phyloP scores from a whole-genome alignment of 176 grass and related monocot species.

The Echinochloa phyllopogon region DNA sequence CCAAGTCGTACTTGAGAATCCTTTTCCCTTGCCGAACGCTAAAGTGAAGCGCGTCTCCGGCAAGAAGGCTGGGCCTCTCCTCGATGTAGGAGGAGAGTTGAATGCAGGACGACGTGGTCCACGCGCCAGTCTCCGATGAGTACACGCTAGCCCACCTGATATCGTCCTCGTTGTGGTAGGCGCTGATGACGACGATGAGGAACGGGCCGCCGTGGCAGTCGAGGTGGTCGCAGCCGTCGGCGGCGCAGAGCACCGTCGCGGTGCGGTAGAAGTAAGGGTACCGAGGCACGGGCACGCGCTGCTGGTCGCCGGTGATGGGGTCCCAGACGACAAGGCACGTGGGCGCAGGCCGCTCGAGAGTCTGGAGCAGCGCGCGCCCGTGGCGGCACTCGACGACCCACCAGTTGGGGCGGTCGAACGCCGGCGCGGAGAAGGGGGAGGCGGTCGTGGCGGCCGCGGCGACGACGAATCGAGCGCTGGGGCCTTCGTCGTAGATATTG shows the following conservation, averaged over 20 bases:
- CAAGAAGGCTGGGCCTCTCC: constrained; percentile 14
- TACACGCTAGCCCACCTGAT: not conserved
- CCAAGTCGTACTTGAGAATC: constrained; percentile 4
- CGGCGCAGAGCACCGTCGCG: constrained; percentile 19
- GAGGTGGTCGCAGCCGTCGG: constrained; percentile 10
- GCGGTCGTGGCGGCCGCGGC: not conserved
- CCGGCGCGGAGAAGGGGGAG: constrained; percentile 7
- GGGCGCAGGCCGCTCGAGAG: not conserved
- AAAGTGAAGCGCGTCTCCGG: not conserved
- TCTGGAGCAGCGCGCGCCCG: not conserved
- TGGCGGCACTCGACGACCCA: constrained; percentile 25
- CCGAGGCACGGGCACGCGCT: not conserved
- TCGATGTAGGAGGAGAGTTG: not conserved
- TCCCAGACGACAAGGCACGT: not conserved
- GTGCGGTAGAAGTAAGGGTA: not conserved
- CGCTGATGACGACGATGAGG: not conserved
- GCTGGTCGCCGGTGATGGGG: constrained; percentile 17
- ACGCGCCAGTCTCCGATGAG: constrained; percentile 12
- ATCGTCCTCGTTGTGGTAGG: not conserved
- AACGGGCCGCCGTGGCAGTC: constrained; percentile 24
- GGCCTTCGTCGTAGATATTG: not conserved
- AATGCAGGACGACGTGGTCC: not conserved
- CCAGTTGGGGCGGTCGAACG: not conserved
- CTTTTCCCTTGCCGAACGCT: not conserved
- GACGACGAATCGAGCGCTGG: not conserved